Conservation (phyloP, 2,329 filamentous ascomycete species). For the Pezicula radicicola region DNA sequence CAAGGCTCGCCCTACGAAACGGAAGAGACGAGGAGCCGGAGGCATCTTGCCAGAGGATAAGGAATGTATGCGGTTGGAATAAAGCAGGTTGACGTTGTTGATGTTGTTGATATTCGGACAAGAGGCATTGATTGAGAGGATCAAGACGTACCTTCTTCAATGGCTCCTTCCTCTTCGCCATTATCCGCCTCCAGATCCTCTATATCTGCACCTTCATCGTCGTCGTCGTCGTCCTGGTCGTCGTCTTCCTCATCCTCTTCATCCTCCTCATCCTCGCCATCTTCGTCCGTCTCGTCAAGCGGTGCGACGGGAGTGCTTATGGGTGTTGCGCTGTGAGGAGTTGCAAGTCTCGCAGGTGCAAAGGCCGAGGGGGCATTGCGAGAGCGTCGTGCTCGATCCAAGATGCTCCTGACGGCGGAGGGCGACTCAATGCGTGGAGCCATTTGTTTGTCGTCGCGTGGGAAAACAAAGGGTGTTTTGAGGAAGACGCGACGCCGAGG, state of each 20-base stretch:
- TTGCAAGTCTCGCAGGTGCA: background rate
- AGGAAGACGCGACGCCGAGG: too few species aligned
- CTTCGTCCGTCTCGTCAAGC: slow-evolving; percentile 14
- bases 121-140: background rate
- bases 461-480: too few species aligned
- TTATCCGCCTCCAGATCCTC: slow-evolving; percentile 30
- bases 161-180: slow-evolving; percentile 32
- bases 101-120: background rate
- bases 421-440: too few species aligned
- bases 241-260: slow-evolving; percentile 12
- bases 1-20: too few species aligned
- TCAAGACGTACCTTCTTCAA: slow-evolving; percentile 22
- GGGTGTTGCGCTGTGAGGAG: background rate
- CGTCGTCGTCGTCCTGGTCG: slow-evolving; percentile 8
- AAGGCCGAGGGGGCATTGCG: background rate
- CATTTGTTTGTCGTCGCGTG: too few species aligned
- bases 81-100: background rate
- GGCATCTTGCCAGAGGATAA: background rate
- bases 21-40: too few species aligned
- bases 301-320: slow-evolving; percentile 12
- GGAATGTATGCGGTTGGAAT: background rate
- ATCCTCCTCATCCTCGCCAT: slow-evolving; percentile 19
- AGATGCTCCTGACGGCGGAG: background rate
- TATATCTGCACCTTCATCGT: slow-evolving; percentile 24
- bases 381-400: background rate